Percentiles rank a stretch among this genome's conserved stretches.
phyloP scores from a whole-genome alignment of 257 asterid species.

The Misopates orontium region DNA sequence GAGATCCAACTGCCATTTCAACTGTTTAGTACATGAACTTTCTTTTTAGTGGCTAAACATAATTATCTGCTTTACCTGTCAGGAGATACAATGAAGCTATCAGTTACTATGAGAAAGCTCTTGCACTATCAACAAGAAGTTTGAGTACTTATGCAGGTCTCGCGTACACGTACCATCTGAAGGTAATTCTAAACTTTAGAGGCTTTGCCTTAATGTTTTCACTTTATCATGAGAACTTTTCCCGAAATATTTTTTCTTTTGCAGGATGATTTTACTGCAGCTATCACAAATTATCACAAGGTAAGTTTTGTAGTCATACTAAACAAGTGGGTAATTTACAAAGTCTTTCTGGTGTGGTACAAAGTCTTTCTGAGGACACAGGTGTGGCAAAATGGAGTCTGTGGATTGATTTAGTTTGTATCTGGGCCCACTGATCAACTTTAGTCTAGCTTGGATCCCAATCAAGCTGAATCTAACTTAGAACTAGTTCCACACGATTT shows the following conservation, averaged over 20 bases:
- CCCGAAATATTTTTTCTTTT: conserved; percentile 19
- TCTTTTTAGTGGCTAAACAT: conserved; percentile 4
- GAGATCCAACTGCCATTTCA: not conserved
- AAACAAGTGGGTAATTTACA: not conserved
- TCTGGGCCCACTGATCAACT: too few relatives aligned
- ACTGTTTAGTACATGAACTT: not conserved
- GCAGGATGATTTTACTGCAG: conserved; percentile 79
- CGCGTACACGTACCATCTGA: conserved; percentile 89
- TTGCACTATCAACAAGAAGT: conserved; percentile 88
- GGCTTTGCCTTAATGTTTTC: not conserved
- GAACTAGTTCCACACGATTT: too few relatives aligned
- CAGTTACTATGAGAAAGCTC: conserved; percentile 84
- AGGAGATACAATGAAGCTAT: conserved; percentile 93
- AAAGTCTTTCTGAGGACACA: too few relatives aligned
- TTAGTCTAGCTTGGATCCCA: too few relatives aligned
- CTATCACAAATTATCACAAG: conserved; percentile 90
- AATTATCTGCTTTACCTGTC: conserved; percentile 30
- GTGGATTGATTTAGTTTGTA: too few relatives aligned
- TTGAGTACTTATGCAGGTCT: conserved; percentile 93
- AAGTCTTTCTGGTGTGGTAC: too few relatives aligned
- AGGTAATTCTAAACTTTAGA: conserved; percentile 43
- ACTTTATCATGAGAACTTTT: not conserved
- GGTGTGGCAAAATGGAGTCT: not conserved
- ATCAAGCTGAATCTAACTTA: too few relatives aligned
- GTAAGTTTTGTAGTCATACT: conserved; percentile 33